Evolutionary conservation across 2,329 filamentous ascomycete genomes (phyloP).

Genomic region (Dryadomyces sulphureus): DNA sequence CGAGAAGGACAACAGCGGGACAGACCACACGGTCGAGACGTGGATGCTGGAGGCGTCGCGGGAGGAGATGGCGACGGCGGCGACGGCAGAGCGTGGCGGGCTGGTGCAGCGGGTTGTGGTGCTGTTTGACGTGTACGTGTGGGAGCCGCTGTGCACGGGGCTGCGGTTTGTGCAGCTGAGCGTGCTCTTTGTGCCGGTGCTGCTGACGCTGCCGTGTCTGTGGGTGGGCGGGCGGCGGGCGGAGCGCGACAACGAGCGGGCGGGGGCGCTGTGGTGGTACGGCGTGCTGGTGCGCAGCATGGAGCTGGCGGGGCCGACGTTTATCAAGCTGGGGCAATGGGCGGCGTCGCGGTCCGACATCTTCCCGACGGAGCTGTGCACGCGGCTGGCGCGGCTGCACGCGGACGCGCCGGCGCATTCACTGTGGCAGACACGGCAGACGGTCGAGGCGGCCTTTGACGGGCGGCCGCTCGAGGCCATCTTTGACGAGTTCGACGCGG

Average conservation of each 20-base stretch:
- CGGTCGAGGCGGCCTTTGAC: slow-evolving; percentile 67
- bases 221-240: slow-evolving; percentile 58
- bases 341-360: slow-evolving; percentile 92
- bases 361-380: slow-evolving; percentile 85
- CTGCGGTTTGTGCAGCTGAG: slow-evolving; percentile 78
- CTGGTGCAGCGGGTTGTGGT: slow-evolving; percentile 46
- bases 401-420: slow-evolving; percentile 91
- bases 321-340: slow-evolving; percentile 99
- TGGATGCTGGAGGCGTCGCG: slow-evolving; percentile 78
- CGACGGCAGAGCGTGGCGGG: slow-evolving; percentile 46
- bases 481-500: slow-evolving; percentile 88
- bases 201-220: slow-evolving; percentile 62
- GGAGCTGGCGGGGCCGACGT: slow-evolving; percentile 87
- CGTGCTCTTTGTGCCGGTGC: slow-evolving; percentile 80
- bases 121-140: slow-evolving; percentile 56
- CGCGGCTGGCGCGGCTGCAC: slow-evolving; percentile 85
- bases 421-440: slow-evolving; percentile 62
- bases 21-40: slow-evolving; percentile 57
- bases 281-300: slow-evolving; percentile 71
- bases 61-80: slow-evolving; percentile 57
- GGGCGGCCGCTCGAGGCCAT: slow-evolving; percentile 74
- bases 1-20: slow-evolving; percentile 34
- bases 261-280: slow-evolving; percentile 91
- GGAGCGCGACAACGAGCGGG: slow-evolving; percentile 57
- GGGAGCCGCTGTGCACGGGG: slow-evolving; percentile 77